Base-by-base conservation (phyloP, 2,329 filamentous ascomycete species). In the Xylaria sp. region DNA sequence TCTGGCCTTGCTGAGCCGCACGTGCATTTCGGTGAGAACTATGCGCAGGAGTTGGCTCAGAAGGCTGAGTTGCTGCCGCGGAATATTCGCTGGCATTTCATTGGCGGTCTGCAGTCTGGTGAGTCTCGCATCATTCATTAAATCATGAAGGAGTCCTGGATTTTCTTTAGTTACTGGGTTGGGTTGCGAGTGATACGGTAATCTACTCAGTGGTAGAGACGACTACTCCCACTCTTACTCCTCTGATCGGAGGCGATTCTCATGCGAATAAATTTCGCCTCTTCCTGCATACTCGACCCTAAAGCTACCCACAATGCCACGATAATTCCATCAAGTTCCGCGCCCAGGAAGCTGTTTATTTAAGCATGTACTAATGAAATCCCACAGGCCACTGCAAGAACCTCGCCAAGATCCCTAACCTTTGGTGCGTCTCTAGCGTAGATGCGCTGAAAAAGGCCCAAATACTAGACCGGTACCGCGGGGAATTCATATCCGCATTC, bases 21-120 rank as follows among this genome's bases (percentile, higher is more conserved):
- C 57, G 70, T 82, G 17, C 92, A 99, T 79, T 98, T 98, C 76
- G 95, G 95, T 71, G 95, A 99, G 79, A 99, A 99, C 82, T 99
- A 99, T 80, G 84, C 90, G 3, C 91, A 94, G 78, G 95, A 99
- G 78, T 85, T 99, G 57, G 83, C 85, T 62, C 90, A 96, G 75
- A 99, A 99, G 78, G 90, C 92, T 1, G 84, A 85, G 37, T 75
- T 97, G 19, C 85, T 99, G 11, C 94, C 95, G 0, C 79, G 80
- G 46, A 84, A 83, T 35, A 91, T 99, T 68, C 84, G 85, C 71
- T 99, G 95, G 95, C 95, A 99, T 78, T 97, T 98, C 77, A 99
- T 98, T 75, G 95, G 95, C 40, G 92, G 91, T 0, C 80, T 99
- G 40, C 95, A 99, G 78, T 94, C 91, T 14, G 82, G 85, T 86